Conservation (phyloP, 2,329 filamentous ascomycete species). For the Cladosporium sp. region DNA sequence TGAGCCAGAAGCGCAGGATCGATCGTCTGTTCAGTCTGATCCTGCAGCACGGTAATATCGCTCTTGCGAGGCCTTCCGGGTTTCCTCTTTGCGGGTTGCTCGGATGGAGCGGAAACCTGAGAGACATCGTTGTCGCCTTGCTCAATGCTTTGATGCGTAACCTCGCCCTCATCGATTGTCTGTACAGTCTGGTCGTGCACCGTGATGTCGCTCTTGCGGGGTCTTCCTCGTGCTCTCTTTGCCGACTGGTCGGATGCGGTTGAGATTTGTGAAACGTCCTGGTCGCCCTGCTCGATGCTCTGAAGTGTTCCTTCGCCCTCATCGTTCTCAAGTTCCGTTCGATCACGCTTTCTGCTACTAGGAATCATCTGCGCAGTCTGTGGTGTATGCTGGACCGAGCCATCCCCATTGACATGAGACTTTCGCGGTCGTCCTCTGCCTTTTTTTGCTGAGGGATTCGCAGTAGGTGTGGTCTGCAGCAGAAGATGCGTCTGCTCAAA, state of each 20-base stretch:
- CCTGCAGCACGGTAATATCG: conserved; percentile 13
- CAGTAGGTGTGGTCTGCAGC: neutral
- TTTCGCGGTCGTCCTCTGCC: neutral
- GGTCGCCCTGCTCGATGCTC: conserved; percentile 6
- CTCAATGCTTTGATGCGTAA: conserved; percentile 1
- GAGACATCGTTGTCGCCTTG: conserved; percentile 6
- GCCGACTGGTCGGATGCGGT: neutral
- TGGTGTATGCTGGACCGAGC: neutral
- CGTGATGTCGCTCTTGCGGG: neutral
- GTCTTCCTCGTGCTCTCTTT: neutral
- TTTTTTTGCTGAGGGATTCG: neutral
- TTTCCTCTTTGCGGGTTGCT: neutral
- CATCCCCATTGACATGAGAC: neutral
- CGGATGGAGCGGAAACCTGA: neutral
- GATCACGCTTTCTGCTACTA: conserved; percentile 6
- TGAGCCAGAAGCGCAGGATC: conserved; percentile 16
- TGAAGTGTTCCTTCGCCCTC: neutral
- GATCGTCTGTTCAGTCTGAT: conserved; percentile 12
- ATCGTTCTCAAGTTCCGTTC: neutral
- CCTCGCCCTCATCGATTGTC: neutral
- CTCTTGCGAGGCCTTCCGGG: conserved; percentile 7
- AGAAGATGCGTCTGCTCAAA: neutral
- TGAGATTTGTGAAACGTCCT: neutral
- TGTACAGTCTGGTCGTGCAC: conserved; percentile 11
- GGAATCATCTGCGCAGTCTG: neutral